Base-by-base conservation (phyloP, 352 stramenopile genomes). In the Phytophthora uliginosa region DNA sequence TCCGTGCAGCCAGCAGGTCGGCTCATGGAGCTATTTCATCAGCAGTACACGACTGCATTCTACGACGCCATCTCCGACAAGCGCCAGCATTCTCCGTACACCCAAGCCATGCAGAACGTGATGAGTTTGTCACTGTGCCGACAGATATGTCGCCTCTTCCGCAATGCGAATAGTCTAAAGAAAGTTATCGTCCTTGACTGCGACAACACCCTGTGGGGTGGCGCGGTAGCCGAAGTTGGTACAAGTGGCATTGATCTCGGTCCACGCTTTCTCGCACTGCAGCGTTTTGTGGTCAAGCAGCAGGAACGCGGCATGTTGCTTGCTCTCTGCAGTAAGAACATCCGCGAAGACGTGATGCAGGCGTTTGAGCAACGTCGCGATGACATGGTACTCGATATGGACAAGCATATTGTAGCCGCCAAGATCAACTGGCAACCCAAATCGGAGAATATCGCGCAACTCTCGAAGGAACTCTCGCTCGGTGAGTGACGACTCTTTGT, bases 131-230 rank as follows among this genome's bases (percentile, higher is more conserved):
- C 69, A 33, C 47, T 87, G 7, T 81, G 74, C 9, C 77, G 87
- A 22, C 83, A 90, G 26, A 83, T 92, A 60, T 81, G 73, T n/a
- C 79, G 81, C 2, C 59, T 92, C 13, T 79, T 78, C 48, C 77
- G 74, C 36, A 52, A 31, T 3, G 22, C 66, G 18, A 79, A 64
- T 24, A 73, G 69, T 42, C 59, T 31, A 15, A 89, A 91, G 45
- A 92, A 94, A 78, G 84, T 91, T n/a, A 74, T 94, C 42, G 85
- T 92, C 24, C 78, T 94, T 2, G 87, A 94, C 63, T 94, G 87
- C 59, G 87, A 95, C 63, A 91, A 95, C 54, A 95, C 87, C 4
- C 54, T 95, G 3, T 95, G 87, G 87, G 76, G 83, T 24, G 85
- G 87, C 2, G 82, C 85, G 0, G 79, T 92, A 18, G 86, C 87